Conservation (phyloP, 2,329 filamentous ascomycete species). For the Colletotrichum karsti region DNA sequence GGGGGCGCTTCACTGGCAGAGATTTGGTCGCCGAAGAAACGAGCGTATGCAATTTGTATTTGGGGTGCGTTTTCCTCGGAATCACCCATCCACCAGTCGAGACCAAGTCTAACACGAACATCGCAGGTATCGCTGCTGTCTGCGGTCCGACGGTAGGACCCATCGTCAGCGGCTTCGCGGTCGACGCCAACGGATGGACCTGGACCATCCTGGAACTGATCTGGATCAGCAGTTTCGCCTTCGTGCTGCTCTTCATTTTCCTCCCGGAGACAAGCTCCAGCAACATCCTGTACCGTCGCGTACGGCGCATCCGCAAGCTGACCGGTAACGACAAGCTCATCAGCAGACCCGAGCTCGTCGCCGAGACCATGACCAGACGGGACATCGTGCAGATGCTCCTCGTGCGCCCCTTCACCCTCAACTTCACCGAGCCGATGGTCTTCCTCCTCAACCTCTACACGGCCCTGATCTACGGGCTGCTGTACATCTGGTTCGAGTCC, state of each 20-base stretch:
- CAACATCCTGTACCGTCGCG: conserved; percentile 33
- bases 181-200: conserved; percentile 29
- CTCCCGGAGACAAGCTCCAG: conserved; percentile 34
- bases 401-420: conserved; percentile 40
- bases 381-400: conserved; percentile 33
- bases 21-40: conserved; percentile 24
- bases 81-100: too few species aligned
- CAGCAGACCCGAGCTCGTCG: conserved; percentile 17
- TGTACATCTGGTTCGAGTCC: conserved; percentile 69
- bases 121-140: not conserved
- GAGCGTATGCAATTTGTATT: conserved; percentile 8
- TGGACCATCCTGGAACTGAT: conserved; percentile 36
- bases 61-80: conserved; percentile 14
- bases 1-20: conserved; percentile 24
- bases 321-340: conserved; percentile 25
- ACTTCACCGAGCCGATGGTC: conserved; percentile 43
- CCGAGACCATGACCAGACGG: conserved; percentile 25
- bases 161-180: conserved; percentile 12
- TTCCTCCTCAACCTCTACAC: conserved; percentile 47
- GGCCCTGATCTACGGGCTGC: conserved; percentile 57
- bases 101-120: accelerated
- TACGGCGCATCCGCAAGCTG: conserved; percentile 24
- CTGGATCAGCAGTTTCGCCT: conserved; percentile 29
- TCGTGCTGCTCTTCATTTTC: conserved; percentile 33
- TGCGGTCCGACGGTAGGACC: conserved; percentile 21